phyloP scores from a whole-genome alignment of 306 rosid species.

The Alnus glutinosa region DNA sequence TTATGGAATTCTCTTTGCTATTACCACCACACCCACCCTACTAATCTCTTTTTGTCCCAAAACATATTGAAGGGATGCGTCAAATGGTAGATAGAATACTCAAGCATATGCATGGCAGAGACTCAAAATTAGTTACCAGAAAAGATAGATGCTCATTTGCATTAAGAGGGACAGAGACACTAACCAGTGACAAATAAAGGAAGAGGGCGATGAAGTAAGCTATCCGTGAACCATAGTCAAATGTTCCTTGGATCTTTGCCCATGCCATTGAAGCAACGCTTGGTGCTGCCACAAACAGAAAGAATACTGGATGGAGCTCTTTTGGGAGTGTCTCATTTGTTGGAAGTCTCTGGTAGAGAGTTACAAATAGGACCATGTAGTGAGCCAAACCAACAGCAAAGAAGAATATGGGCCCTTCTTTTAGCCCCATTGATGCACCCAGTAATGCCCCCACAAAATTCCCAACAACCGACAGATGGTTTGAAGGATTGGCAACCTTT shows the following conservation, averaged over 20 bases:
- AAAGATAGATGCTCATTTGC: neutral
- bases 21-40: too few species aligned
- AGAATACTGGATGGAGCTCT: constrained; percentile 91
- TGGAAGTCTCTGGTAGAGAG: constrained; percentile 89
- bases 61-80: neutral
- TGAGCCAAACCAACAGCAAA: constrained; percentile 87
- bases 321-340: constrained; percentile 88
- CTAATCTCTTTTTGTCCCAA: too few species aligned
- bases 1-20: too few species aligned
- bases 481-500: constrained; percentile 85
- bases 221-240: constrained; percentile 66
- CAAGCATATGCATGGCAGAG: neutral
- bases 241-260: constrained; percentile 83
- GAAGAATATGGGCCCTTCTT: constrained; percentile 89
- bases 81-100: neutral
- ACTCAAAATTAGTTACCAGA: neutral
- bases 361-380: constrained; percentile 76
- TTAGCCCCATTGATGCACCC: constrained; percentile 87
- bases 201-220: constrained; percentile 79
- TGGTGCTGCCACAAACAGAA: constrained; percentile 93
- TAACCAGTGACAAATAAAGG: constrained; percentile 85
- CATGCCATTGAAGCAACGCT: constrained; percentile 95
- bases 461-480: constrained; percentile 79
- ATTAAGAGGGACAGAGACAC: constrained; percentile 15
- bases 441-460: constrained; percentile 87